Evolutionary conservation across 352 stramenopile species (phyloP).

Genomic region (Achlya hypogyna): DNA sequence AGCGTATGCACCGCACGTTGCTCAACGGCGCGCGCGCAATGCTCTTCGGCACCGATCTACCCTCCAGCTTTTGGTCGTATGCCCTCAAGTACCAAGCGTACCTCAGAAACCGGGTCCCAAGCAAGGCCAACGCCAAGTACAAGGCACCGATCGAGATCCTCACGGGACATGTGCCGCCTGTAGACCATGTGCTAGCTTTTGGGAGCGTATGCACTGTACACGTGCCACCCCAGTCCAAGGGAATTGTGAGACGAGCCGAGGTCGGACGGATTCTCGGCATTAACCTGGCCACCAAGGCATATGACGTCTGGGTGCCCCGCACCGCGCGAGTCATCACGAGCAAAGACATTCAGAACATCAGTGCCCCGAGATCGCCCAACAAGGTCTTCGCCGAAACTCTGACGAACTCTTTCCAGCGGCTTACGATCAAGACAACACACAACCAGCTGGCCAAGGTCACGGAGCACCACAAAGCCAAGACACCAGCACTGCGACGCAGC

Average conservation of each 20-base stretch:
- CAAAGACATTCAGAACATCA: neutral
- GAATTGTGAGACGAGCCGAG: neutral
- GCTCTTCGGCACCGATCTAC: neutral
- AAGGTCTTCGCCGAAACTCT: too few species aligned
- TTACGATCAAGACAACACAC: neutral
- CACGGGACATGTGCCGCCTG: neutral
- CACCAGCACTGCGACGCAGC: too few species aligned
- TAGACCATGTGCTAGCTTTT: neutral
- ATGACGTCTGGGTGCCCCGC: neutral
- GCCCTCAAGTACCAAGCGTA: too few species aligned
- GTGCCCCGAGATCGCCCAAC: too few species aligned
- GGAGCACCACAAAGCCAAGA: neutral
- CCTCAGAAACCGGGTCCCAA: neutral
- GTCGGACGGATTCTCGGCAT: slow-evolving; percentile 1
- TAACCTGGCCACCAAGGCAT: neutral
- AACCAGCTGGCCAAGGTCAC: neutral
- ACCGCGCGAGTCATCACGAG: neutral
- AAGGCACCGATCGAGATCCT: neutral
- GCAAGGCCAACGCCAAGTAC: too few species aligned
- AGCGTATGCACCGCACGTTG: neutral
- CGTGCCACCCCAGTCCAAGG: neutral
- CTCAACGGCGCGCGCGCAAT: neutral
- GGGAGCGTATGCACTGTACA: too few species aligned
- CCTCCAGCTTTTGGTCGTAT: too few species aligned
- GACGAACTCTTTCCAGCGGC: too few species aligned